Base-by-base conservation (phyloP, 139 green algal species). In the Auxenochlorella protothecoides region DNA sequence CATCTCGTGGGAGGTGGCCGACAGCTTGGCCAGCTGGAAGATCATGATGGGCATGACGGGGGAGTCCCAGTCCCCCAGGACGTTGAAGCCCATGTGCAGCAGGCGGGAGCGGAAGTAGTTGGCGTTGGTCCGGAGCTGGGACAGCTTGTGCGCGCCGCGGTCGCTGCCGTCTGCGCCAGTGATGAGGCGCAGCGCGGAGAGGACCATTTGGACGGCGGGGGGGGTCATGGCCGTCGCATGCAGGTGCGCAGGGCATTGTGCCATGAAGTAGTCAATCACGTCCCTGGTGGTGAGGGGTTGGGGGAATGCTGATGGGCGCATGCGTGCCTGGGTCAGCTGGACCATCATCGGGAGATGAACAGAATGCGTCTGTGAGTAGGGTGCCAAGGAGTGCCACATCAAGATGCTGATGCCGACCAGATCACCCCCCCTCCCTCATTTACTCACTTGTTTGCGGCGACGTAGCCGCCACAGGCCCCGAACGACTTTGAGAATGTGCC, bases 401-500 rank as follows among this genome's bases (percentile, higher is more conserved):
- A 44, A 44, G 27, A 44, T 44, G 27, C 27, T 44, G 27, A 44
- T 44, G 27, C 27, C 27, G 27, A 44, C 27, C 27, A 1, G 27
- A 44, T 44, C 27, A 44, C 27, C 27, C 27, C 27, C 27, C 27
- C 27, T 44, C 27, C 27, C 27, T 44, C 27, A 44, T 44, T 44
- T 44, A 72, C 67, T 3, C 65, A 75, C 68, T 70, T 75, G 73
- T 54, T 78, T 65, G 83, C 86, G 3, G 87, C 92, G 5, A 97
- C 90, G 87, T 96, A 99, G 54, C 95, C 95, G 51, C 95, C 95
- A 59, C 86, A 95, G 14, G 88, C 93, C 9, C 95, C 95, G 82
- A 98, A 99, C 6, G 89, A 96, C 83, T 99, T 99, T 55, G 95
- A 98, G 83, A 98, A 99, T 4, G 95, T 99, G 75, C 95, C 94